Evolutionary conservation across 371 early-diverging fungal genomes (phyloP), one percentile per base, ranked within the genome.

Genomic region (Nosema muscidifuracis): DNA sequence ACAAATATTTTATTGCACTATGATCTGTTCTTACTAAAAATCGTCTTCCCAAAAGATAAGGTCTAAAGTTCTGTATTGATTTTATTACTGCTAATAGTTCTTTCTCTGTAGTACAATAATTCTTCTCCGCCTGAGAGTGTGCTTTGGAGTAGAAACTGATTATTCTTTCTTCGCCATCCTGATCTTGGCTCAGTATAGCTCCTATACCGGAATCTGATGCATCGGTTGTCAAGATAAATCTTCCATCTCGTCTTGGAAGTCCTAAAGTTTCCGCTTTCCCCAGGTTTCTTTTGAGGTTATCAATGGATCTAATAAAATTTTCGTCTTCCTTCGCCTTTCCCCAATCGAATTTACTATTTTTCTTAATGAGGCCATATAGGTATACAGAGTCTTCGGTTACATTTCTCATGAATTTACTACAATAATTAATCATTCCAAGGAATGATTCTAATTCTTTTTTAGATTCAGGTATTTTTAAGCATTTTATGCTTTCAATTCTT

Each of bases 161-260:
- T 12, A 71, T 6, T 26, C 47, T 61, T 22, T 71, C 62, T 40
- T 47, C 31, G 2, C 63, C 63, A 9, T 36, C 33, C 2, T 18
- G 10, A 30, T 22, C 18, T 28, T 77, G 78, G 2, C 28, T 42
- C 26, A 77, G 40, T 2, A 64, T 40, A 4, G 66, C 69, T 2
- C 71, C 78, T 13, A 18, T 43, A 6, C 57, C 58, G 2, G 2
- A 2, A 15, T 71, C 47, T 7, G 18, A 61, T 13, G 75, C 78
- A 53, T 75, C 78, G 6, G 78, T 69, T n/a, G 33, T 70, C 16
- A 77, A 43, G 28, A 71, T 70, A 62, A 56, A 74, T 30, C 30
- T 31, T 7, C 65, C 34, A 1, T 40, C 61, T 31, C 3, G 12
- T 31, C 65, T 65, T 58, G 78, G 70, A 15, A 56, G 47, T 1